These are phyloP conservation scores for Backusella sp. DNA, from an alignment of 192 early-diverging fungal species.

Conservation along the genomic window DNA sequence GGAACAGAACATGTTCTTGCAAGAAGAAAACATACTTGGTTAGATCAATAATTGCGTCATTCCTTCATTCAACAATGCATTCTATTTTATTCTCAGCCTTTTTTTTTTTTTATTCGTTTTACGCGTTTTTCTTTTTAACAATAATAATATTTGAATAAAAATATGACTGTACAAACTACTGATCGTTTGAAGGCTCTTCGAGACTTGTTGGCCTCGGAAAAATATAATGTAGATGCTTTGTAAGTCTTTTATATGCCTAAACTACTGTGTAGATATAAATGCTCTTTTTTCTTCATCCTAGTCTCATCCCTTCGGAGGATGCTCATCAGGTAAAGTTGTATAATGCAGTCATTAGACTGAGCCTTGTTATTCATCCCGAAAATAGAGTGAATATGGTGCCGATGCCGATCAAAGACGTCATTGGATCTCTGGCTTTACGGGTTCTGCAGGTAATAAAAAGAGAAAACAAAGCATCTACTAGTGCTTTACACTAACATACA, in stretches of 20 bases:
- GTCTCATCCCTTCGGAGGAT: slow-evolving; percentile 92
- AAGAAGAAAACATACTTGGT: slow-evolving; percentile 17
- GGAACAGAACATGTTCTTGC: slow-evolving; percentile 30
- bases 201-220: slow-evolving; percentile 1
- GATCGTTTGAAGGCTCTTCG: slow-evolving; percentile 13
- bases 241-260: slow-evolving; percentile 4
- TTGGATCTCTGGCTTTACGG: slow-evolving; percentile 94
- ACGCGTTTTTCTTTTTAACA: not conserved
- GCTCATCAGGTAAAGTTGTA: slow-evolving; percentile 78
- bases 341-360: not conserved
- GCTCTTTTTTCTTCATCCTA: slow-evolving; percentile 36
- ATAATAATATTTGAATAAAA: too few relatives aligned
- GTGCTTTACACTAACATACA: not conserved
- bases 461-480: not conserved
- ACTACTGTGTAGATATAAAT: not conserved
- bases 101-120: not conserved
- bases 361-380: too few relatives aligned
- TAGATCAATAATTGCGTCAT: not conserved
- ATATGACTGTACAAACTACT: slow-evolving; percentile 9
- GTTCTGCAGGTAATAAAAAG: slow-evolving; percentile 73
- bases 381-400: slow-evolving; percentile 92
- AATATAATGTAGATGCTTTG: slow-evolving; percentile 34
- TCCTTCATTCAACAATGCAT: not conserved
- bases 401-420: slow-evolving; percentile 80
- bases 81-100: not conserved